These are phyloP conservation scores for Pythium monospermum DNA, from an alignment of 352 stramenopile species.

Conservation along the genomic window DNA sequence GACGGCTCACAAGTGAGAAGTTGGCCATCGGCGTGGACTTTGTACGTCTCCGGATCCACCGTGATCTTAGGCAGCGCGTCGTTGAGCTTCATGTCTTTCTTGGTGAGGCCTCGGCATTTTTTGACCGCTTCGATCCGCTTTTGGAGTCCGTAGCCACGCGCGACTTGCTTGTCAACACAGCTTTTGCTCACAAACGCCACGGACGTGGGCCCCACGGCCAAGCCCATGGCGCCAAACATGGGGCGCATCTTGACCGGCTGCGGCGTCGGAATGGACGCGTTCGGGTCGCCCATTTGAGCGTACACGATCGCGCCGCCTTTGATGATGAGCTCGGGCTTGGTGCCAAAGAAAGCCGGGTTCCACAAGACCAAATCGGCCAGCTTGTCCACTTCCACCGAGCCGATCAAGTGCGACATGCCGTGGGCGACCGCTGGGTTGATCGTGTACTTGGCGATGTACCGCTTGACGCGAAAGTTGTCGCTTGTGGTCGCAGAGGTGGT, in stretches of 20 bases:
- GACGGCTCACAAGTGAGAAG: slow-evolving; percentile 84
- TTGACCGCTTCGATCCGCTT: slow-evolving; percentile 86
- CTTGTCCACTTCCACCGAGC: slow-evolving; percentile 91
- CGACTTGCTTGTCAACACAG: slow-evolving; percentile 65
- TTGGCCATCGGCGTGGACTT: slow-evolving; percentile 89
- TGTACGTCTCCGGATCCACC: slow-evolving; percentile 96
- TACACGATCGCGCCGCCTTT: slow-evolving; percentile 94
- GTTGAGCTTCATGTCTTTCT: slow-evolving; percentile 97
- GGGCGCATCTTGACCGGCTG: slow-evolving; percentile 95
- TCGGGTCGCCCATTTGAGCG: slow-evolving; percentile 96
- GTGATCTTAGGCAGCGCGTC: slow-evolving; percentile 90
- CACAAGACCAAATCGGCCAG: slow-evolving; percentile 94
- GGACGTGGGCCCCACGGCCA: slow-evolving; percentile 51
- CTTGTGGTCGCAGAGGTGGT: slow-evolving; percentile 38
- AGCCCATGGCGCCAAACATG: slow-evolving; percentile 88
- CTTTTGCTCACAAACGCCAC: slow-evolving; percentile 90
- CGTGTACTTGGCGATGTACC: slow-evolving; percentile 98
- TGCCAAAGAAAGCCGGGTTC: slow-evolving; percentile 94
- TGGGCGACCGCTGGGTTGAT: slow-evolving; percentile 97
- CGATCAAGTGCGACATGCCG: slow-evolving; percentile 94
- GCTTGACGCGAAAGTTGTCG: slow-evolving; percentile 94
- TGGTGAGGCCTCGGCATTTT: slow-evolving; percentile 83
- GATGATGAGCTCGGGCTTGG: slow-evolving; percentile 95
- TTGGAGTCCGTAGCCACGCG: slow-evolving; percentile 70
- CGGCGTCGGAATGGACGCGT: slow-evolving; percentile 95